Evolutionary conservation across 768 basidiomycete genomes (phyloP).

Genomic region (Lentinus brumalis): DNA sequence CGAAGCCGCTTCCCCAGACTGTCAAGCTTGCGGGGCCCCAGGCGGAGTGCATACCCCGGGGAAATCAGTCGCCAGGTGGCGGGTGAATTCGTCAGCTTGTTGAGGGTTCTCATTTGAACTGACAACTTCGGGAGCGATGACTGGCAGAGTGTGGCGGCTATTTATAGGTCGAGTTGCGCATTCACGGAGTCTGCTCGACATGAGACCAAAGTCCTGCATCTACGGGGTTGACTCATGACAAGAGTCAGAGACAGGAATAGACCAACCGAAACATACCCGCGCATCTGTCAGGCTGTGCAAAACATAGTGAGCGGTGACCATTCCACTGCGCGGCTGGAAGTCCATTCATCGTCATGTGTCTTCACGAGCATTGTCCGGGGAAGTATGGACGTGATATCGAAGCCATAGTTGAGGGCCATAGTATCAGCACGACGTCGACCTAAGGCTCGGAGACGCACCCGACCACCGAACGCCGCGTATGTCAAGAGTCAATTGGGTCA

Average conservation of each 20-base stretch:
- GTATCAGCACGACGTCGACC: too few species aligned
- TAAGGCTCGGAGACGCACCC: too few species aligned
- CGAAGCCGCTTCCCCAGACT: conserved; percentile 8
- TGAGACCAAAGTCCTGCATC: background rate
- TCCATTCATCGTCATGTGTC: too few species aligned
- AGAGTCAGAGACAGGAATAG: background rate
- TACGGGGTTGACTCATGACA: background rate
- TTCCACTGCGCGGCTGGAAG: too few species aligned
- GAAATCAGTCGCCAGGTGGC: conserved; percentile 1
- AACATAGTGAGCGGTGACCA: too few species aligned
- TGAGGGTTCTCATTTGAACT: background rate
- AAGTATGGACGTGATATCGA: too few species aligned
- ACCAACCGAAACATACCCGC: background rate
- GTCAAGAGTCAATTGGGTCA: too few species aligned
- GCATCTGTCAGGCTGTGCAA: background rate
- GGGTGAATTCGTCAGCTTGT: conserved; percentile 1
- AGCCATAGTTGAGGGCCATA: too few species aligned
- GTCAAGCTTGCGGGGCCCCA: conserved; percentile 11
- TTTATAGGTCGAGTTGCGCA: background rate
- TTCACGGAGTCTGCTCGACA: background rate
- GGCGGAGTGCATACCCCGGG: background rate
- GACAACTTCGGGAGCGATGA: background rate
- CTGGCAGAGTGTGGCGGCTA: background rate
- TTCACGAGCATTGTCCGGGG: too few species aligned
- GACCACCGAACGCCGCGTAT: too few species aligned